Base-by-base conservation (phyloP, 352 stramenopile species). In the Lagenidium giganteum region DNA sequence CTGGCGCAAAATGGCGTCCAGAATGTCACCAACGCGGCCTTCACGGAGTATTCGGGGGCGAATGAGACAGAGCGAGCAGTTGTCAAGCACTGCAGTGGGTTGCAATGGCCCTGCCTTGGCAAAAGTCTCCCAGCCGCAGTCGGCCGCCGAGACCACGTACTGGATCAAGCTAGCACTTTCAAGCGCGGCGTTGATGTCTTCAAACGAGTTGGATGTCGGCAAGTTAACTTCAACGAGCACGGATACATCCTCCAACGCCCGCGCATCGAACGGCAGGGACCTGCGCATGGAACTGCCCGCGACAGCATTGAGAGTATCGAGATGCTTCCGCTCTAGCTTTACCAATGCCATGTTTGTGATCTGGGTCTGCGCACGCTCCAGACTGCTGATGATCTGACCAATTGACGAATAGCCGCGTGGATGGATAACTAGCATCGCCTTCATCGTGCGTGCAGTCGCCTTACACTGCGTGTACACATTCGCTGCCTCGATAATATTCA, bases 1-100 rank as follows among this genome's bases (percentile, higher is more conserved):
- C 11, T 76, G 56, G 7, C 36, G 42, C 18, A 95, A 24, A 29
- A 98, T 94, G 7, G 63, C 63, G 24, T 88, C 47, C 24, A 98
- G 43, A 16, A 98, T 70, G 11, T 76, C 59, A 11, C 92, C 90
- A 2, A 77, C 58, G 11, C 69, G 49, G 22, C 72, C 70, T 34
- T 87, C 76, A 13, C 65, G 65, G 9, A 87, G 11, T 47, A 92
- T 66, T 25, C 74, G 61, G 4, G 79, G 74, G 1, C 68, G 69
- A 37, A 89, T 21, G 3, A 89, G 28, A 42, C 74, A 87, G 31
- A 87, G 32, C 33, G 67, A 71, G 42, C 73, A 87, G 47, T 85
- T 79, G 38, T 86, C 64, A 11, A 87, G 53, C 17, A 85, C 58
- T 1, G 79, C 71, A 3, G 79, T 87, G 1, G 69, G 69, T 0